phyloP scores from a whole-genome alignment of 352 stramenopile genomes.

The Pythium scleroteichum region DNA sequence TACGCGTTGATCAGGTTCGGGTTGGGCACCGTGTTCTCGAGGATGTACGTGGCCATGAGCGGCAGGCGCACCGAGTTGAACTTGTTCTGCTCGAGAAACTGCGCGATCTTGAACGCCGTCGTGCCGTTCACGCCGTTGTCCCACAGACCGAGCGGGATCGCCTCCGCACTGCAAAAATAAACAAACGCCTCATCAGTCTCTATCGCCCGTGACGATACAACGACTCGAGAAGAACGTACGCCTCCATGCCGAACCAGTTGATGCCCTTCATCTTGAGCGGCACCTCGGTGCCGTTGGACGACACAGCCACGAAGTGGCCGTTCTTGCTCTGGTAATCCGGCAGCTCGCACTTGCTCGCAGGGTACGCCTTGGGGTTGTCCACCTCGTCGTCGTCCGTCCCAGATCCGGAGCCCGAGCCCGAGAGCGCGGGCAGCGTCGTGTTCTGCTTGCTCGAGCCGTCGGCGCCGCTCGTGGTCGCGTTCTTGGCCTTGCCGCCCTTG shows the following conservation, averaged over 20 bases:
- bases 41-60: conserved; percentile 3
- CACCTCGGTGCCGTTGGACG: conserved; percentile 63
- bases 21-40: conserved; percentile 38
- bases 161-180: not conserved
- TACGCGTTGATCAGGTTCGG: conserved; percentile 71
- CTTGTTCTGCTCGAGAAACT: conserved; percentile 73
- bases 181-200: no score
- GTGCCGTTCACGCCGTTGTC: conserved; percentile 4
- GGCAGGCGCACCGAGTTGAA: conserved; percentile 79
- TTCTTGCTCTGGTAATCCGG: conserved; percentile 81
- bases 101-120: conserved; percentile 44
- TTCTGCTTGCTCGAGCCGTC: not conserved
- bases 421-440: not conserved
- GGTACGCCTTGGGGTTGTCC: conserved; percentile 24
- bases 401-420: not conserved
- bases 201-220: no score
- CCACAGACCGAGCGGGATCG: not conserved
- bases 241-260: conserved; percentile 86
- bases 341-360: conserved; percentile 41
- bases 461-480: conserved; percentile 5
- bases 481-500: conserved; percentile 10
- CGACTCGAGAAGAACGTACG: conserved; percentile 27
- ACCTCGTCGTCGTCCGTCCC: conserved; percentile 4
- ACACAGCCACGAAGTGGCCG: conserved; percentile 54
- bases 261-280: conserved; percentile 71